phyloP scores from a whole-genome alignment of 2,329 filamentous ascomycete species.

The Leptographium lundbergii region DNA sequence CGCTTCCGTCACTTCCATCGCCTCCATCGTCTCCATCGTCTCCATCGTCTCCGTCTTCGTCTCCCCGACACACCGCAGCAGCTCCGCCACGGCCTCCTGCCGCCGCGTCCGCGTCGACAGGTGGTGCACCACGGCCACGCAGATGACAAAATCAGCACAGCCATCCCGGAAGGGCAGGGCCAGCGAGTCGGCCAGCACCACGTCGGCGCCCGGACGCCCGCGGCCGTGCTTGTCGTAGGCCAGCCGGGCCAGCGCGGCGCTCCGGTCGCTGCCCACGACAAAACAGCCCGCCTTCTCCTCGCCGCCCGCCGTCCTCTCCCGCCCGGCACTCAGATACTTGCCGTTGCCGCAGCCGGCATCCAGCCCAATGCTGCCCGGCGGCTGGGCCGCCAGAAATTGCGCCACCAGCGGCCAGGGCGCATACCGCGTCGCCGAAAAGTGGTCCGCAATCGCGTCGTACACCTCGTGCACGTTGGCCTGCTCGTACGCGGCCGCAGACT shows the following conservation, averaged over 20 bases:
- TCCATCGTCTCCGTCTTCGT: constrained; percentile 4
- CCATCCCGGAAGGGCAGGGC: constrained; percentile 60
- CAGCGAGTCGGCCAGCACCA: constrained; percentile 70
- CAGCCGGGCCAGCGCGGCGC: constrained; percentile 39
- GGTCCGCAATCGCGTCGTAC: constrained; percentile 75
- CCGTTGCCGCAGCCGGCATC: constrained; percentile 64
- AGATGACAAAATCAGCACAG: constrained; percentile 70
- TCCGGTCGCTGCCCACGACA: constrained; percentile 78
- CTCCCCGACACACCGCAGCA: constrained; percentile 53
- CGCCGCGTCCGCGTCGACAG: constrained; percentile 66
- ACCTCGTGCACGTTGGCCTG: constrained; percentile 78
- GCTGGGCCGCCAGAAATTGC: constrained; percentile 54
- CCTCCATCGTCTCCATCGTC: background rate
- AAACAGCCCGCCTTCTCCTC: constrained; percentile 55
- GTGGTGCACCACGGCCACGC: constrained; percentile 90
- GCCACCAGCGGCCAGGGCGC: constrained; percentile 90
- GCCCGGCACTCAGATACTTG: background rate
- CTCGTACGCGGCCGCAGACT: constrained; percentile 49
- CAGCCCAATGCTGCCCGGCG: constrained; percentile 64
- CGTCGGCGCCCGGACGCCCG: constrained; percentile 36
- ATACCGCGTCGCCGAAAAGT: constrained; percentile 70
- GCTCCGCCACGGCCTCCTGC: constrained; percentile 55
- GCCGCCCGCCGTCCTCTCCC: constrained; percentile 9
- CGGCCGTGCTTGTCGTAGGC: constrained; percentile 22
- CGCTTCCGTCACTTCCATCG: too few species aligned